A percentile compares a stretch with the other conserved stretches of the same genome.
Conservation (phyloP, 345 rosid genomes). For the Bruguiera parviflora region DNA sequence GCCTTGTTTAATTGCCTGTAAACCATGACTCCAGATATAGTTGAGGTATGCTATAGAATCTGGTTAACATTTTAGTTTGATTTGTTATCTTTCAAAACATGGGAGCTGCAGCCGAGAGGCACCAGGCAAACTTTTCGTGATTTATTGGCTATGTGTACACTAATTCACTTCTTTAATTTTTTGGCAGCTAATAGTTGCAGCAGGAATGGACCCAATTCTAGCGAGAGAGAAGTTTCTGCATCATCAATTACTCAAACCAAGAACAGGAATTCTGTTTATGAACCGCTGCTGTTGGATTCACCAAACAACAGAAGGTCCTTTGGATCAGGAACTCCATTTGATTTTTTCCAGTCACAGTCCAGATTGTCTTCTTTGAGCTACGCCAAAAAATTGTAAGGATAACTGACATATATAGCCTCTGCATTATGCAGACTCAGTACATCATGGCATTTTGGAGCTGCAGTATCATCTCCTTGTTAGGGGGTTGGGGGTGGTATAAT, state of each 20-base stretch:
- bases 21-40: neutral
- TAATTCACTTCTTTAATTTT: neutral
- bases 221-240: conserved; percentile 71
- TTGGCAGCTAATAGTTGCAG: conserved; percentile 76
- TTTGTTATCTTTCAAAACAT: no score
- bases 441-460: neutral
- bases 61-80: no score
- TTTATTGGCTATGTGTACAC: neutral
- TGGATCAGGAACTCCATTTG: conserved; percentile 79
- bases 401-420: conserved; percentile 34
- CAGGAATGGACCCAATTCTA: conserved; percentile 79
- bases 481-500: no score
- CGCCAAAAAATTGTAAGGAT: conserved; percentile 83
- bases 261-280: conserved; percentile 64
- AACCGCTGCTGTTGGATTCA: conserved; percentile 80
- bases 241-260: conserved; percentile 66
- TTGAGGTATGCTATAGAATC: neutral
- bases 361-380: conserved; percentile 54
- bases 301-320: conserved; percentile 76
- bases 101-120: no score
- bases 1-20: neutral
- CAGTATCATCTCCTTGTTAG: no score
- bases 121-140: no score
- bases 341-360: conserved; percentile 73
- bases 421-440: neutral